Conservation (phyloP, 345 rosid species). For the Hypericum androsaemum region DNA sequence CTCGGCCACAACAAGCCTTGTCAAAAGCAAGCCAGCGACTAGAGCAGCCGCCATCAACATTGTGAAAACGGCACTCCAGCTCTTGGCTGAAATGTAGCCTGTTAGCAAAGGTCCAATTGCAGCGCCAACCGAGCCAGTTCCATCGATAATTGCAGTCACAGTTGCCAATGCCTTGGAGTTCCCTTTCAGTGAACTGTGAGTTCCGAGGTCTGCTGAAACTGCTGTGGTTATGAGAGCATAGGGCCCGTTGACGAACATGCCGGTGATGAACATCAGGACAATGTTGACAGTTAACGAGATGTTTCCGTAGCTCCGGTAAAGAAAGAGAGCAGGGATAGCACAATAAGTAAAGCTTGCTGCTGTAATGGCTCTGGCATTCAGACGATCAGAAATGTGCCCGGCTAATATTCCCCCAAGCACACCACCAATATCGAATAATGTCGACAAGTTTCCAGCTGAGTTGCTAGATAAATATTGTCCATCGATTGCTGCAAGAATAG, state of each 20-base stretch:
- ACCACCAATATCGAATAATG: conserved; percentile 89
- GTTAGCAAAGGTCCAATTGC: conserved; percentile 90
- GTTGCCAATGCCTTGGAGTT: conserved; percentile 90
- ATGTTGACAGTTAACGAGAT: conserved; percentile 53
- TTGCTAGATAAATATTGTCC: conserved; percentile 69
- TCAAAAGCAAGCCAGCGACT: conserved; percentile 65
- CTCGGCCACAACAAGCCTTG: conserved; percentile 70
- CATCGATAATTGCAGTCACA: conserved; percentile 92
- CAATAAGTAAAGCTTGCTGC: conserved; percentile 91
- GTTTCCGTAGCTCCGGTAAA: conserved; percentile 75
- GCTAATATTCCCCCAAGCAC: conserved; percentile 92
- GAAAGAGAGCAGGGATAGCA: conserved; percentile 76
- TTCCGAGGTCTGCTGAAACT: conserved; percentile 89
- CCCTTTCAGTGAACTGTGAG: conserved; percentile 81
- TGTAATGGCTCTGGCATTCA: conserved; percentile 82
- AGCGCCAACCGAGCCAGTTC: conserved; percentile 96
- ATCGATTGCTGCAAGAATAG: conserved; percentile 48
- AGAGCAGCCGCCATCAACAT: conserved; percentile 92
- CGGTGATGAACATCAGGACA: conserved; percentile 65
- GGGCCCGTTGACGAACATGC: conserved; percentile 89
- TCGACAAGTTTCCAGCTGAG: conserved; percentile 78
- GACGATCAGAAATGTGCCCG: conserved; percentile 74
- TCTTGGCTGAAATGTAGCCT: conserved; percentile 72
- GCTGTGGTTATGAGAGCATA: conserved; percentile 95
- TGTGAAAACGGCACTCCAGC: conserved; percentile 83